Evolutionary conservation across 441 rosid species (phyloP).

Genomic region (Gossypium armourianum): DNA sequence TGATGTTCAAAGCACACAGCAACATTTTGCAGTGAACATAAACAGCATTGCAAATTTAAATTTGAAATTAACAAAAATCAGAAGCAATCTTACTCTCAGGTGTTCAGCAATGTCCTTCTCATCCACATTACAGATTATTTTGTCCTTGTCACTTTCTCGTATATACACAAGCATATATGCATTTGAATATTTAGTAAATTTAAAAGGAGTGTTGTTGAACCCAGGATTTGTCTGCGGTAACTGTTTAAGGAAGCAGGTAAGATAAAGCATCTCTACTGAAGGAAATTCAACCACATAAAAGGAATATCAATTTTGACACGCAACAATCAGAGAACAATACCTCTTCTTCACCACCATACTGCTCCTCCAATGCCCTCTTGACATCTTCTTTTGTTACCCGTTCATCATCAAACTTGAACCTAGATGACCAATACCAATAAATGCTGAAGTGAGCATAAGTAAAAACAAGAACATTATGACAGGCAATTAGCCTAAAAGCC

Average conservation of each 20-base stretch:
- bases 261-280: neutral
- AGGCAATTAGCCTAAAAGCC: neutral
- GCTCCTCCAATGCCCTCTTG: conserved; percentile 58
- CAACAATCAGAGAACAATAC: conserved; percentile 23
- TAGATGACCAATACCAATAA: conserved; percentile 15
- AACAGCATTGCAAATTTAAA: neutral
- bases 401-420: conserved; percentile 63
- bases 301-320: neutral
- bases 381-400: conserved; percentile 56
- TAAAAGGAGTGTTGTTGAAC: conserved; percentile 54
- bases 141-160: conserved; percentile 65
- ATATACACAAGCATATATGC: conserved; percentile 72
- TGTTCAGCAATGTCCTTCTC: conserved; percentile 67
- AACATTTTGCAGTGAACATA: neutral
- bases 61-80: neutral
- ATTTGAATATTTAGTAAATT: conserved; percentile 58
- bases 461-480: neutral
- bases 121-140: conserved; percentile 57
- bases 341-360: conserved; percentile 70
- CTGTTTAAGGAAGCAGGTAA: conserved; percentile 27
- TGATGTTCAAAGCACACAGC: neutral
- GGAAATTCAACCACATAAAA: neutral
- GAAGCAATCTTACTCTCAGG: conserved; percentile 40
- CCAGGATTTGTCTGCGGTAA: conserved; percentile 58
- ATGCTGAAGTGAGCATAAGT: neutral